Percentiles rank a stretch among this genome's conserved stretches.
phyloP scores from a whole-genome alignment of 2,329 filamentous ascomycete genomes.

The Cadophora luteo-olivacea region DNA sequence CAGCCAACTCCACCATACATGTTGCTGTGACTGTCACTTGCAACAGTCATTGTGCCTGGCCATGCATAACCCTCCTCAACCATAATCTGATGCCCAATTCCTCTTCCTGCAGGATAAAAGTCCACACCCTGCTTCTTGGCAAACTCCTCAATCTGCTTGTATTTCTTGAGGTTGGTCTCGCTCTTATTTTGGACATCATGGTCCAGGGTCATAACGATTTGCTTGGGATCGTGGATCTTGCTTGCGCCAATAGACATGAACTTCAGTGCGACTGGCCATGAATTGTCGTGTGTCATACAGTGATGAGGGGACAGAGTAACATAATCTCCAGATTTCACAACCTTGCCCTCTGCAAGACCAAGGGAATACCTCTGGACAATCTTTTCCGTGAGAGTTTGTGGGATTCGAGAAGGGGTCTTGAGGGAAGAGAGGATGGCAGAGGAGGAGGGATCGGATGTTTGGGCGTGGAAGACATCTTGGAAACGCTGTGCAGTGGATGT shows the following conservation, averaged over 20 bases:
- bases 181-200: slow-evolving; percentile 89
- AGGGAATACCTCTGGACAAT: slow-evolving; percentile 85
- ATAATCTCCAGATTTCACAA: slow-evolving; percentile 82
- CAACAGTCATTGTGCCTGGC: slow-evolving; percentile 85
- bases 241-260: slow-evolving; percentile 85
- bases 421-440: slow-evolving; percentile 61
- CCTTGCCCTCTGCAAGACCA: slow-evolving; percentile 77
- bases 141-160: slow-evolving; percentile 81
- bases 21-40: slow-evolving; percentile 78
- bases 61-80: slow-evolving; percentile 84
- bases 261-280: slow-evolving; percentile 75
- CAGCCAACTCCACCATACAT: slow-evolving; percentile 83
- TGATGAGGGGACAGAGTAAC: slow-evolving; percentile 74
- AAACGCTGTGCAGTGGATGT: slow-evolving; percentile 43
- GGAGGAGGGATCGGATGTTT: slow-evolving; percentile 60
- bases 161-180: slow-evolving; percentile 82
- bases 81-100: slow-evolving; percentile 93
- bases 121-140: slow-evolving; percentile 77
- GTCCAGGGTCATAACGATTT: slow-evolving; percentile 84
- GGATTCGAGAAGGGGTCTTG: slow-evolving; percentile 45
- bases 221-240: slow-evolving; percentile 71
- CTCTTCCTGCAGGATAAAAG: slow-evolving; percentile 78
- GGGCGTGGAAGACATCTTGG: slow-evolving; percentile 67
- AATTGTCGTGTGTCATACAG: slow-evolving; percentile 90
- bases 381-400: slow-evolving; percentile 90